phyloP scores from a whole-genome alignment of 768 basidiomycete species.

The Russula sp. region DNA sequence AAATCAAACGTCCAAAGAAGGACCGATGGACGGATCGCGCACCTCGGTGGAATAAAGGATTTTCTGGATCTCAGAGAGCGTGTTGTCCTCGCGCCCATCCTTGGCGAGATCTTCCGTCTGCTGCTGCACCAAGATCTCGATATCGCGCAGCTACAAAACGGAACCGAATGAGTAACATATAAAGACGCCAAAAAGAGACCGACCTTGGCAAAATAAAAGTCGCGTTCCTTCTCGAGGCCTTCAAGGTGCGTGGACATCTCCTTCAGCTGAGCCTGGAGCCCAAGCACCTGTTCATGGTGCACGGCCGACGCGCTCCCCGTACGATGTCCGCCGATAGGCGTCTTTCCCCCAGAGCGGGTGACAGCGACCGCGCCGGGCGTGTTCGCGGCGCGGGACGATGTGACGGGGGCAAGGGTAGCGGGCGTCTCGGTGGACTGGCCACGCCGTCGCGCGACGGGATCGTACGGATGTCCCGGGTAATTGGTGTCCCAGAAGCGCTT shows the following conservation, averaged over 20 bases:
- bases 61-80: slow-evolving; percentile 75
- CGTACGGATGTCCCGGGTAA: slow-evolving; percentile 82
- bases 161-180: neutral
- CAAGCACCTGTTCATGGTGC: slow-evolving; percentile 58
- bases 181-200: slow-evolving; percentile 17
- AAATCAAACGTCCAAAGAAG: slow-evolving; percentile 5
- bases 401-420: slow-evolving; percentile 68
- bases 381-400: slow-evolving; percentile 28
- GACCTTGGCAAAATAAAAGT: slow-evolving; percentile 99
- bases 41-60: slow-evolving; percentile 96
- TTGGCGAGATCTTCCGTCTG: slow-evolving; percentile 58
- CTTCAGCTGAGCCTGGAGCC: slow-evolving; percentile 66
- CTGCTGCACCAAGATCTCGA: slow-evolving; percentile 88
- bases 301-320: slow-evolving; percentile 48
- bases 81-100: slow-evolving; percentile 49
- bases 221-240: slow-evolving; percentile 92
- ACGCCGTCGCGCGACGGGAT: slow-evolving; percentile 72
- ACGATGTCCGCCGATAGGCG: slow-evolving; percentile 64
- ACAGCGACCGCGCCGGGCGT: slow-evolving; percentile 26
- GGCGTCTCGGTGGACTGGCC: slow-evolving; percentile 72
- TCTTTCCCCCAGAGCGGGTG: slow-evolving; percentile 55
- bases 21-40: slow-evolving; percentile 23
- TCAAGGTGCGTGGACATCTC: slow-evolving; percentile 80
- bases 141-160: slow-evolving; percentile 76
- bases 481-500: slow-evolving; percentile 94